A percentile compares a stretch with the other conserved stretches of the same genome.
These are phyloP conservation scores for Pseudomicrostroma phylloplanum DNA, from an alignment of 1,284 basidiomycete genomes.

Conservation along the genomic window DNA sequence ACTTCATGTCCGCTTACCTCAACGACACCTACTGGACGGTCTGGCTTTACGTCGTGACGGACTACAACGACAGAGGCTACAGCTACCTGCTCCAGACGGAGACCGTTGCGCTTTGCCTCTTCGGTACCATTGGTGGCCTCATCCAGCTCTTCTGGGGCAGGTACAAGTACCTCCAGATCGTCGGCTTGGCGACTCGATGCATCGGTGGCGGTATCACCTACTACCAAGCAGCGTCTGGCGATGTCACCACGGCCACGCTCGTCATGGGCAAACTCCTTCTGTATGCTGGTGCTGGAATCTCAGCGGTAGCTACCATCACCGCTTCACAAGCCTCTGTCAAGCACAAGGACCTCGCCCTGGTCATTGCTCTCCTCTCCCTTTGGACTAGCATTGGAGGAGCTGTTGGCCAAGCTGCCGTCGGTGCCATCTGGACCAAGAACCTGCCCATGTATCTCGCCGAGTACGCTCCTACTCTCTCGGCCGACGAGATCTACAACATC, in stretches of 20 bases:
- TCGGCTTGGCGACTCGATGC: slow-evolving; percentile 14
- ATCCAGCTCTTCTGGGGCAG: slow-evolving; percentile 13
- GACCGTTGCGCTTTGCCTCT: slow-evolving; percentile 18
- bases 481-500: slow-evolving; percentile 2
- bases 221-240: too few relatives aligned
- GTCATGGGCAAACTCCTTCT: slow-evolving; percentile 42
- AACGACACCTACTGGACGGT: slow-evolving; percentile 51
- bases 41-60: slow-evolving; percentile 51
- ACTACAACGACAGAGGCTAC: slow-evolving; percentile 24
- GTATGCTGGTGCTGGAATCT: slow-evolving; percentile 35
- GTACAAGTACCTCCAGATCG: slow-evolving; percentile 16
- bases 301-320: slow-evolving; percentile 51
- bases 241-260: slow-evolving; percentile 19
- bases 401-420: slow-evolving; percentile 48
- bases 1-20: slow-evolving; percentile 50
- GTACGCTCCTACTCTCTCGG: not conserved
- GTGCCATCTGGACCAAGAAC: slow-evolving; percentile 47
- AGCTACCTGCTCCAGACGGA: slow-evolving; percentile 28
- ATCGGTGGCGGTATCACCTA: slow-evolving; percentile 13
- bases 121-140: slow-evolving; percentile 11
- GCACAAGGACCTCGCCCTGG: slow-evolving; percentile 51
- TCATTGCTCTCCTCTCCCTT: slow-evolving; percentile 50
- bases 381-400: slow-evolving; percentile 53
- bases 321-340: slow-evolving; percentile 51
- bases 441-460: not conserved